A percentile compares a stretch with the other conserved stretches of the same genome.
phyloP scores from a whole-genome alignment of 2,329 filamentous ascomycete genomes.

The Sporothrix pallida region DNA sequence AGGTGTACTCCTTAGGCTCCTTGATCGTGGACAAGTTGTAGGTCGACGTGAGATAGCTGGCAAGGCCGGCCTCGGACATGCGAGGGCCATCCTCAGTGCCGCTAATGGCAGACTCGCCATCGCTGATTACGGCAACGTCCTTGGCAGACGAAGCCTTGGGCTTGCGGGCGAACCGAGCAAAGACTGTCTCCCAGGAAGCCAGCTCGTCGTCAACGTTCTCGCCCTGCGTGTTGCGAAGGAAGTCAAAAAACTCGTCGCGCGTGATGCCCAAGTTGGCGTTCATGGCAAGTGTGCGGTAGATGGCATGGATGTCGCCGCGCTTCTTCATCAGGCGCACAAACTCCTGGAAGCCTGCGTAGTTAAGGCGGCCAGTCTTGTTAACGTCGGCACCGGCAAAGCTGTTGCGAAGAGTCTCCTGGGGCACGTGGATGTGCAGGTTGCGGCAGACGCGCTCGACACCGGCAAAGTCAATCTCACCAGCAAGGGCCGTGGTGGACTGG shows the following conservation, averaged over 20 bases:
- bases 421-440: slow-evolving; percentile 89
- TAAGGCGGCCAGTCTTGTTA: slow-evolving; percentile 68
- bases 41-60: slow-evolving; percentile 75
- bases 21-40: slow-evolving; percentile 72
- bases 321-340: slow-evolving; percentile 86
- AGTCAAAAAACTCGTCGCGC: slow-evolving; percentile 73
- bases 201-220: slow-evolving; percentile 74
- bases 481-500: slow-evolving; percentile 57
- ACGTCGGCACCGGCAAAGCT: slow-evolving; percentile 77
- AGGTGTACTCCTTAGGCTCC: slow-evolving; percentile 63
- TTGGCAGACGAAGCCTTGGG: slow-evolving; percentile 46
- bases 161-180: slow-evolving; percentile 70
- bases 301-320: slow-evolving; percentile 76
- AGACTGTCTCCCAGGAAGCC: slow-evolving; percentile 72
- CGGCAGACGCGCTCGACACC: slow-evolving; percentile 85
- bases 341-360: slow-evolving; percentile 79
- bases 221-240: slow-evolving; percentile 74
- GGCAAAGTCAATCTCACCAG: slow-evolving; percentile 74
- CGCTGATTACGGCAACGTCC: slow-evolving; percentile 40
- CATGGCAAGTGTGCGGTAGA: slow-evolving; percentile 69
- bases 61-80: slow-evolving; percentile 81
- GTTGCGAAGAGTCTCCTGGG: slow-evolving; percentile 71
- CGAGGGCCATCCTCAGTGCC: slow-evolving; percentile 52
- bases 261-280: slow-evolving; percentile 70
- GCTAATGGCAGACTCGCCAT: slow-evolving; percentile 15